Base-by-base conservation (phyloP, 306 rosid genomes). In the Amphicarpaea edgeworthii region DNA sequence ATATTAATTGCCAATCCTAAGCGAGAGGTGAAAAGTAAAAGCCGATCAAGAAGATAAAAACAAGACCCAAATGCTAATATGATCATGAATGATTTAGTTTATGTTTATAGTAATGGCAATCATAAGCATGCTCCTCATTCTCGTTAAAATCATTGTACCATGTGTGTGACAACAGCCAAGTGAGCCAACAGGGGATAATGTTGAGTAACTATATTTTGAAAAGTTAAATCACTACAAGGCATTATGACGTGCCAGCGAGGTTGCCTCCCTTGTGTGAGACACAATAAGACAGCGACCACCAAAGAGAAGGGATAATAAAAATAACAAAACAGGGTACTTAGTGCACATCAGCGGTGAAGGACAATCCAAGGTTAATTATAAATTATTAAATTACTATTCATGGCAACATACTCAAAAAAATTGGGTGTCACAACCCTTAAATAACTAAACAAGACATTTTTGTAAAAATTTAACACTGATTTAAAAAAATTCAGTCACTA, bases 191-290 rank as follows among this genome's bases (percentile, higher is more conserved):
- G 79, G 82, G 83, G 54, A 51, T 75, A 72, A 62, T 47, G 68
- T 61, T 47, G 69, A 69, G 53, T 66, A 85, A 81, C 76, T 15
- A 51, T 41, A 78, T 64, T 70, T 61, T 57, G 69, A 82, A 79
- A 79, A 65, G 77, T 57, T 66, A 58, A 72, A 40, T 62, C 79
- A 89, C 81, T 70, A 70, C 78, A 34, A 28, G 85, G 79, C 75
- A 83, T 84, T 46, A 86, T 91, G 81, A 86, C 62, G 73, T 70
- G 79, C 86, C 85, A 83, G 88, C 45, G 73, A 60, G 76, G 74
- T 55, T 88, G 97, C 87, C 85, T 76, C 88, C 89, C 65, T 65
- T 76, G 66, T 68, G 81, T 84, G 82, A 77, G 92, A 88, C 96
- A 92, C 75, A 72, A 77, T 74, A 63, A 73, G 70, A 77, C 80